Base-by-base conservation (phyloP, 352 stramenopile species). In the Pythium coloratum region DNA sequence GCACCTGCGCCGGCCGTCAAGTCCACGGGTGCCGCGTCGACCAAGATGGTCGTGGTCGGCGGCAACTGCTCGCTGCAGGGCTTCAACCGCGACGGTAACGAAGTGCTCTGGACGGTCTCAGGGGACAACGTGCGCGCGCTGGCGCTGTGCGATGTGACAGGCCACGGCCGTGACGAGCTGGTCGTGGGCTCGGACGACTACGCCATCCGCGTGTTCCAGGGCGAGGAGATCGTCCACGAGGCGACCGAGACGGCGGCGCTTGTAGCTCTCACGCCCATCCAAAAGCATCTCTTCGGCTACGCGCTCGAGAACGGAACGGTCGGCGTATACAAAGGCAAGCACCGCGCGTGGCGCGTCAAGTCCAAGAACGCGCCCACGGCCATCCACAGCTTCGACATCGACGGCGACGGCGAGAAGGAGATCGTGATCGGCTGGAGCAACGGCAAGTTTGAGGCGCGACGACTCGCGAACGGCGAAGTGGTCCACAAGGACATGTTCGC, bases 11-110 rank as follows among this genome's bases (percentile, higher is more conserved):
- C 79, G 0, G 74, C 73, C 6, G 67, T 78, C 40, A 78, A 84
- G 44, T 34, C 54, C 18, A 62, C 36, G 8, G 71, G 71, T 18
- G 75, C 54, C 2, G 55, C 64, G 18, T 74, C 76, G 5, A 76
- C 81, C 3, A 70, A 82, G 24, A 89, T 98, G 77, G 89, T 95
- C 14, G 76, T 98, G 8, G 90, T 96, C 18, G 94, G 92, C 18
- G 93, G 93, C 33, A 98, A 98, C 63, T 98, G 94, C 72, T 97
- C 88, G 10, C 71, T 98, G 14, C 87, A 93, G 72, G 94, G 92
- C 55, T 98, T 97, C 57, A 81, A 84, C 24, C 70, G 65, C 18
- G 78, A 91, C 5, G 92, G 92, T 36, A 77, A 73, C 24, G 91
- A 98, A 70, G 73, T 91, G 62, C 96, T 97, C 50, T 97, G 90